phyloP scores from a whole-genome alignment of 1,284 basidiomycete species.

The Boletus sp. region DNA sequence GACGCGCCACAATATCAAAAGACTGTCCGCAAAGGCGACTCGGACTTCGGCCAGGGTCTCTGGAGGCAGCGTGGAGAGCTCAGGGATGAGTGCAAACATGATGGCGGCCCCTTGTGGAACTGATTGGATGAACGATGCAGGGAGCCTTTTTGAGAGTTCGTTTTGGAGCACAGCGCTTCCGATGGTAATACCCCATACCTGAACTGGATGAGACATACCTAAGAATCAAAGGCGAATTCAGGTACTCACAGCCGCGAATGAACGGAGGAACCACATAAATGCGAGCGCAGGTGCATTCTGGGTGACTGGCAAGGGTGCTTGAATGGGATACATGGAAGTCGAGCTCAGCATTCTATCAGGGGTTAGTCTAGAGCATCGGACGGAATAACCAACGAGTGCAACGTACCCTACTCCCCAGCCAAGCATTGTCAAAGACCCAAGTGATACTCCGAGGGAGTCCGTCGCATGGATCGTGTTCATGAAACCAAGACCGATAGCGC shows the following conservation, averaged over 20 bases:
- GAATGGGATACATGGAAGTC: conserved; percentile 24
- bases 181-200: conserved; percentile 2
- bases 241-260: conserved; percentile 18
- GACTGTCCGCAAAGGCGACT: conserved; percentile 1
- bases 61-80: background rate
- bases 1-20: background rate
- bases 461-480: conserved; percentile 5
- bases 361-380: background rate
- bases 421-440: background rate
- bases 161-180: conserved; percentile 2
- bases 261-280: conserved; percentile 34
- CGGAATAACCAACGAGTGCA: background rate
- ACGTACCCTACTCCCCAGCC: conserved; percentile 11
- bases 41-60: background rate
- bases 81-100: conserved; percentile 10
- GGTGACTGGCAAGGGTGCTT: conserved; percentile 34
- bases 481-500: conserved; percentile 1
- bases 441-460: background rate
- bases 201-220: background rate
- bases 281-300: conserved; percentile 33
- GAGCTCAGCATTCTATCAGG: background rate
- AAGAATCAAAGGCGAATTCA: background rate
- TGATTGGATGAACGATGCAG: conserved; percentile 19
- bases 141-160: conserved; percentile 25
- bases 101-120: conserved; percentile 12